Evolutionary conservation across 2,329 filamentous ascomycete species (phyloP), one percentile per base, ranked within the genome.

Genomic region (Alternaria metachromatica): DNA sequence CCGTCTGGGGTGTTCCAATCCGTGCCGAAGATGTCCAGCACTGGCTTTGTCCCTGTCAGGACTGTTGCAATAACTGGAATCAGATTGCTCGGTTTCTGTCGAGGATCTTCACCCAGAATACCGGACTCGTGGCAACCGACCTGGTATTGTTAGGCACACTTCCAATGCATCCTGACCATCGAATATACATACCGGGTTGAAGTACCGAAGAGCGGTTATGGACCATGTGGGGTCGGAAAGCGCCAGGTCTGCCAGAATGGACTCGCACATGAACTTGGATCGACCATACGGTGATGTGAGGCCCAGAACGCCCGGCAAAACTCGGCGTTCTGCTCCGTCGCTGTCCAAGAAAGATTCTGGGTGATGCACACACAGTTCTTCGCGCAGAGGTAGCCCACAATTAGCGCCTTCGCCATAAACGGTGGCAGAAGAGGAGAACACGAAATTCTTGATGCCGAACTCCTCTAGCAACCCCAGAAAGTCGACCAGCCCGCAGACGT

Each of bases 231-330:
- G 84, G 74, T 90, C 87, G 4, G 89, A 85, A 18, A 82, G 79
- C 13, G 87, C 88, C 44, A 89, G 78, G 72, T 91, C 89, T 13
- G 87, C 86, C 13, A 91, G 80, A 50, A 91, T 90, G 9, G 88
- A 88, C 73, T 90, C 89, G 63, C 87, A 88, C 79, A 91, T 88
- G 82, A 87, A 90, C 76, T 91, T 91, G 3, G 88, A 87, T 56
- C 89, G 84, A 18, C 88, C 89, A 71, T 91, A 91, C 2, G 89
- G 88, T 69, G 87, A 89, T 13, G 88, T 89, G 62, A 90, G 83
- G 10, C 88, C 87, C 15, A 84, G 81, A 30, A 83, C 85, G 12
- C 87, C 87, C 12, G 84, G 81, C 43, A 83, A 74, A 28, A 82
- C 78, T 11, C 76, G 76, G 28, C 78, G 80, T 55, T 84, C 78